These are phyloP conservation scores for Xylaria scruposa DNA, from an alignment of 495 filamentous ascomycete genomes.

Conservation along the genomic window DNA sequence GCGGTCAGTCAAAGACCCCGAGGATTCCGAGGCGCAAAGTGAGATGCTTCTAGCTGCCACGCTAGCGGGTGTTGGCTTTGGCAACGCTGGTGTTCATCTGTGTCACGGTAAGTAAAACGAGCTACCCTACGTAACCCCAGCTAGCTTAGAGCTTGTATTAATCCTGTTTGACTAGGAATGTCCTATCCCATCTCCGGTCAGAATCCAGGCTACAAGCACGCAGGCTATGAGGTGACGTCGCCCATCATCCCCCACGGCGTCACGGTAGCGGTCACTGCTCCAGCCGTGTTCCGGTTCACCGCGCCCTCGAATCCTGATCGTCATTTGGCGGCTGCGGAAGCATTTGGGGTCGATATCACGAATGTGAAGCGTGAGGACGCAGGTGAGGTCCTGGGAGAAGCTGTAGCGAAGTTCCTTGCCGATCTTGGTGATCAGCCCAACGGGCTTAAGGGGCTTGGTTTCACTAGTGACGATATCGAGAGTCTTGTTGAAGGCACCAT, in stretches of 20 bases:
- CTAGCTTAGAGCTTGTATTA: background rate
- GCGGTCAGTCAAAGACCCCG: conserved; percentile 81
- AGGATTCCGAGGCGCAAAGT: conserved; percentile 87
- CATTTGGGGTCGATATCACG: conserved; percentile 86
- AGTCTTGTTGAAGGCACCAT: conserved; percentile 90
- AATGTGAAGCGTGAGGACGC: conserved; percentile 86
- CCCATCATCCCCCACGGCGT: conserved; percentile 96
- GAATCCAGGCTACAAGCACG: conserved; percentile 88
- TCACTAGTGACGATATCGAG: conserved; percentile 74
- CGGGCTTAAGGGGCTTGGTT: conserved; percentile 84
- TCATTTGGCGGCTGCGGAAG: conserved; percentile 86
- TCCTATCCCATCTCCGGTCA: conserved; percentile 93
- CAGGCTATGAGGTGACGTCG: conserved; percentile 74
- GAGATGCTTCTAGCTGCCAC: conserved; percentile 97
- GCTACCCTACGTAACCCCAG: background rate
- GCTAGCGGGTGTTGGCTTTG: conserved; percentile 93
- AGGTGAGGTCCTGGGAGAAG: conserved; percentile 84
- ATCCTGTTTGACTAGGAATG: conserved; percentile 63
- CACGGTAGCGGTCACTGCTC: conserved; percentile 91
- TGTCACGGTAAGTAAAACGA: conserved; percentile 70
- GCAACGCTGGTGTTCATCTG: conserved; percentile 95
- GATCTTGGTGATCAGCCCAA: conserved; percentile 88
- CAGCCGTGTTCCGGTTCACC: conserved; percentile 93
- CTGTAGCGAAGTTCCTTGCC: conserved; percentile 77
- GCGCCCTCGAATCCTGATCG: conserved; percentile 88